Percentiles rank a stretch among this genome's conserved stretches.
Conservation (phyloP, 1,139 yeast species). For the Geotrichum citri-aurantii region DNA sequence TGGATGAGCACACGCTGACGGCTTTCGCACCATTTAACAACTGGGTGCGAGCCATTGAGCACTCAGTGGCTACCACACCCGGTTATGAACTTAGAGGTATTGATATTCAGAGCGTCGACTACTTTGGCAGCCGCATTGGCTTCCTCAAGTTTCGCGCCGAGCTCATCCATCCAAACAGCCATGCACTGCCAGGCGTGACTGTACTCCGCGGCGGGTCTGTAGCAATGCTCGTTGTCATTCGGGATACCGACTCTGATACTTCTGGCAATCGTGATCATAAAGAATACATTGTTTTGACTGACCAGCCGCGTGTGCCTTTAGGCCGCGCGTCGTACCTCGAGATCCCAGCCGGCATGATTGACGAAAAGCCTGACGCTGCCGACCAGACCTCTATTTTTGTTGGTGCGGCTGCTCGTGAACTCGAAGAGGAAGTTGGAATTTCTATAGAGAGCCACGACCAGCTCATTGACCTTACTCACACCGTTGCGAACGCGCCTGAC, state of each 20-base stretch:
- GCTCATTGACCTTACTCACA: constrained; percentile 23
- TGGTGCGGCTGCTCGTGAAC: constrained; percentile 28
- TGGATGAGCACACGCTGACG: not conserved
- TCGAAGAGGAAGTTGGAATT: constrained; percentile 28
- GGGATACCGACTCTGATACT: constrained; percentile 7
- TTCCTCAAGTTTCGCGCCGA: constrained; percentile 27
- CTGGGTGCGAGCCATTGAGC: constrained; percentile 20
- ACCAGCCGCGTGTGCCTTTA: constrained; percentile 27
- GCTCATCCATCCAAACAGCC: constrained; percentile 23
- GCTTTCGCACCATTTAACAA: constrained; percentile 21
- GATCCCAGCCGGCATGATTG: constrained; percentile 31
- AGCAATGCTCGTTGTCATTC: constrained; percentile 25
- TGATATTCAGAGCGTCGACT: constrained; percentile 26
- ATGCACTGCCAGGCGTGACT: constrained; percentile 26
- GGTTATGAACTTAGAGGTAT: constrained; percentile 17
- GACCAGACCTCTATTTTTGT: constrained; percentile 13
- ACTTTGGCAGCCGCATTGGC: constrained; percentile 24
- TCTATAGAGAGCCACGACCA: constrained; percentile 18
- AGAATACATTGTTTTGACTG: constrained; percentile 21
- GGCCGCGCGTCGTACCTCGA: constrained; percentile 23
- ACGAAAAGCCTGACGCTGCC: constrained; percentile 19
- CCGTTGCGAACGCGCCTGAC: constrained; percentile 13
- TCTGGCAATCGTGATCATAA: not conserved
- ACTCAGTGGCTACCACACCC: not conserved
- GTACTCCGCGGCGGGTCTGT: constrained; percentile 27